Conservation (phyloP, 192 early-diverging fungal genomes). For the Coemansia sp. region DNA sequence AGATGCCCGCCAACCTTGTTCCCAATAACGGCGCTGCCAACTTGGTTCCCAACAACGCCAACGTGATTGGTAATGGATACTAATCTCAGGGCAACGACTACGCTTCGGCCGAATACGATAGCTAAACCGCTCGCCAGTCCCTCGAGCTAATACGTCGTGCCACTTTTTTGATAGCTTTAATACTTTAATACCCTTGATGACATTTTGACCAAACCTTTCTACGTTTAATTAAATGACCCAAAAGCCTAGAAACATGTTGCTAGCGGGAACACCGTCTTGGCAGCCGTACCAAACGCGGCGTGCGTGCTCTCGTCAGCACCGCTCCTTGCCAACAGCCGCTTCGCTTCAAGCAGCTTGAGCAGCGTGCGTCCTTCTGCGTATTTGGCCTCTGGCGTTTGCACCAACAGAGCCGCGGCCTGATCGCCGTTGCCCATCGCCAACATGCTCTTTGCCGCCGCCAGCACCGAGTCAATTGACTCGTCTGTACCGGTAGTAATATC, state of each 20-base stretch:
- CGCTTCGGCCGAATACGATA: neutral
- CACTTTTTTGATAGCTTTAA: neutral
- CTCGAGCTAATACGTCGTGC: neutral
- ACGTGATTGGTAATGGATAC: neutral
- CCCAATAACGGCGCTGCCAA: conserved; percentile 8
- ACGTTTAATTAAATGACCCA: neutral
- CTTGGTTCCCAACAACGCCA: conserved; percentile 4
- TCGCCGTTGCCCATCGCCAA: conserved; percentile 21
- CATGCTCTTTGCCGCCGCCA: conserved; percentile 30
- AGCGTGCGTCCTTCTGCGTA: conserved; percentile 32
- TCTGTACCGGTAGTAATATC: conserved; percentile 14
- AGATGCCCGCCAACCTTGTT: conserved; percentile 11
- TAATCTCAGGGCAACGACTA: neutral
- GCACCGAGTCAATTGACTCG: conserved; percentile 6
- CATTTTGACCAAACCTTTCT: neutral
- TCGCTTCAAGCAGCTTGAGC: conserved; percentile 22
- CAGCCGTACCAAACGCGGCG: conserved; percentile 14
- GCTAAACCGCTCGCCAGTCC: neutral
- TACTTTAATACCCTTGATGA: neutral
- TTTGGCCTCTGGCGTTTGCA: conserved; percentile 16
- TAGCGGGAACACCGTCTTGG: conserved; percentile 37
- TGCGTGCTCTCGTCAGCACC: conserved; percentile 18
- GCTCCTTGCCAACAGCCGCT: conserved; percentile 19
- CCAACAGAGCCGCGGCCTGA: conserved; percentile 14
- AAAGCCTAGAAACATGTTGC: conserved; percentile 39